phyloP scores from a whole-genome alignment of 495 filamentous ascomycete species.

The Haplographium delicatum region DNA sequence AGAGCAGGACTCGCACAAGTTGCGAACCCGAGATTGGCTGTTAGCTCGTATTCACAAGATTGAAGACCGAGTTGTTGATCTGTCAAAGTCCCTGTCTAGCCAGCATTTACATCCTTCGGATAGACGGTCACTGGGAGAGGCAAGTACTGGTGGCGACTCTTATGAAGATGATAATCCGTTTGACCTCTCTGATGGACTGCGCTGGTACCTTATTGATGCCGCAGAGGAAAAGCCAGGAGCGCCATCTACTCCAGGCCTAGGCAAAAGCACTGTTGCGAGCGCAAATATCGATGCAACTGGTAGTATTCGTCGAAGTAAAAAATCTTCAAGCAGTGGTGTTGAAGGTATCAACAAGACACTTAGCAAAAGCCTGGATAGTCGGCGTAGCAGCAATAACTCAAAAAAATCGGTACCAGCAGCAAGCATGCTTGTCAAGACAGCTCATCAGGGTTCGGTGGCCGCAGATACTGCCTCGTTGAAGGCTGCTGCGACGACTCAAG shows the following conservation, averaged over 20 bases:
- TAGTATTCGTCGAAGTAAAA: conserved; percentile 51
- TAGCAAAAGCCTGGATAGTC: conserved; percentile 81
- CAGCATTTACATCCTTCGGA: conserved; percentile 43
- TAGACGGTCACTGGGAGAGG: conserved; percentile 43
- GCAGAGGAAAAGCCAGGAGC: conserved; percentile 93
- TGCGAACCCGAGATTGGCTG: conserved; percentile 83
- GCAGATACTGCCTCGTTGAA: conserved; percentile 18
- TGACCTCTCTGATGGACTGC: conserved; percentile 87
- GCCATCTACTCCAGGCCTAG: conserved; percentile 80
- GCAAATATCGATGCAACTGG: conserved; percentile 81
- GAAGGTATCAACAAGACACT: conserved; percentile 72
- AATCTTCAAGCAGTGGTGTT: conserved; percentile 45
- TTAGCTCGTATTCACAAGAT: conserved; percentile 89
- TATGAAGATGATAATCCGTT: conserved; percentile 93
- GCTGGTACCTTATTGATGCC: conserved; percentile 95
- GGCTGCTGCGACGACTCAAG: conserved; percentile 9
- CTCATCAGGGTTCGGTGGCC: conserved; percentile 19
- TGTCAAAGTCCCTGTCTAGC: conserved; percentile 66
- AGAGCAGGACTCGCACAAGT: conserved; percentile 83
- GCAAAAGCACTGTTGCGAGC: conserved; percentile 85
- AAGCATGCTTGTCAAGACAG: conserved; percentile 27
- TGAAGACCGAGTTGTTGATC: conserved; percentile 88
- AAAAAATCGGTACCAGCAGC: conserved; percentile 48
- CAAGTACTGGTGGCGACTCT: conserved; percentile 47
- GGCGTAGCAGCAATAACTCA: conserved; percentile 77